A percentile compares a stretch with the other conserved stretches of the same genome.
These are phyloP conservation scores for Penicillium sp. DNA, from an alignment of 2,329 filamentous ascomycete species.

Conservation along the genomic window DNA sequence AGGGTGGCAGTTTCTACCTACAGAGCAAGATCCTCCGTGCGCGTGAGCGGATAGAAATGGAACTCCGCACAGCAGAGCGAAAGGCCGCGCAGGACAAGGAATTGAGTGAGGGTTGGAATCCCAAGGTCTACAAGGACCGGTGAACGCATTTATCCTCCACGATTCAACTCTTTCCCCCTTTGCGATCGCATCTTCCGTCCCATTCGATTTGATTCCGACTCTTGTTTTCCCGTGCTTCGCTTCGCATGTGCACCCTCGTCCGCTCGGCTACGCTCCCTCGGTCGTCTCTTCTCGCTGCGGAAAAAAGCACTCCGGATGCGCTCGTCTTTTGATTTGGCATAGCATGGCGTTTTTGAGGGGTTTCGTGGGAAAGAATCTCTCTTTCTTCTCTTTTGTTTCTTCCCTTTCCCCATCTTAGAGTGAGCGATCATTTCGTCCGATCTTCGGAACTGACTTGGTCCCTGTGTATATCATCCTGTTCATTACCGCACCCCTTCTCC, in stretches of 20 bases:
- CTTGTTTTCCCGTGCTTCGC: neutral
- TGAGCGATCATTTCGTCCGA: conserved; percentile 5
- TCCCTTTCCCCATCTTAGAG: conserved; percentile 19
- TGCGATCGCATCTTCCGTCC: neutral
- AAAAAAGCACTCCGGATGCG: conserved; percentile 8
- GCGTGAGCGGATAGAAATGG: conserved; percentile 87
- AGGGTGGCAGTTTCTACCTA: conserved; percentile 96
- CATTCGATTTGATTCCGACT: neutral
- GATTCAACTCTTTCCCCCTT: neutral
- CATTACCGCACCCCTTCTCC: conserved; percentile 24
- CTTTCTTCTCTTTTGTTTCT: conserved; percentile 18
- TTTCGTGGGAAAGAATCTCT: conserved; percentile 31
- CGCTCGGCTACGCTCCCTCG: conserved; percentile 7
- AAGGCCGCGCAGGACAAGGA: conserved; percentile 76
- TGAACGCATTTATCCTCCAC: conserved; percentile 37
- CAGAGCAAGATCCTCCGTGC: conserved; percentile 96
- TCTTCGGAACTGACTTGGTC: conserved; percentile 5
- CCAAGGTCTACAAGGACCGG: conserved; percentile 90
- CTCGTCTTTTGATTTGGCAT: conserved; percentile 39
- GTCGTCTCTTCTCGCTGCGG: conserved; percentile 1
- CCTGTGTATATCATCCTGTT: conserved; percentile 26
- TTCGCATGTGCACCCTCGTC: conserved; percentile 1
- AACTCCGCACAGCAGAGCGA: conserved; percentile 73
- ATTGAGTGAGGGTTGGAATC: conserved; percentile 84
- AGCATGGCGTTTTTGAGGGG: conserved; percentile 45